A percentile compares a stretch with the other conserved stretches of the same genome.
These are phyloP conservation scores for Ceratocystis huliohia DNA, from an alignment of 2,329 filamentous ascomycete species.

Conservation along the genomic window DNA sequence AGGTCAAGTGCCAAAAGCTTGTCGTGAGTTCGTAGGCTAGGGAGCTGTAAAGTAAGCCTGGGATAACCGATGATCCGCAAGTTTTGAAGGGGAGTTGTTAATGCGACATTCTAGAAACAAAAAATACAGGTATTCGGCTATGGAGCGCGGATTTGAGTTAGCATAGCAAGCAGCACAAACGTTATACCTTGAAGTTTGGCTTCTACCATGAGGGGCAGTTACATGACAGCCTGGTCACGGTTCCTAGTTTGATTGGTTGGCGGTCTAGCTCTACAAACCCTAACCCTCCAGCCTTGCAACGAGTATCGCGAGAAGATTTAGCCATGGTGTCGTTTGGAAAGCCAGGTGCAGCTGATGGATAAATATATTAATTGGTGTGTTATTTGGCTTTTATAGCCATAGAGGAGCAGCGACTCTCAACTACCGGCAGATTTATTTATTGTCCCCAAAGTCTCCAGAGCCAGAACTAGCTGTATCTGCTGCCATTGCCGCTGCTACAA, in stretches of 20 bases:
- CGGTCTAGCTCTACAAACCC: not conserved
- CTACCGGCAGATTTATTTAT: not conserved
- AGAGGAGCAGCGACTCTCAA: no score
- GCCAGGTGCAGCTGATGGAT: not conserved
- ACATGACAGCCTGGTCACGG: slow-evolving; percentile 11
- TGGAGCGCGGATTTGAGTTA: not conserved
- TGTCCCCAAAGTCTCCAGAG: slow-evolving; percentile 20
- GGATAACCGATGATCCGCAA: not conserved
- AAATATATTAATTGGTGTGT: not conserved
- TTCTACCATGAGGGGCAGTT: slow-evolving; percentile 6
- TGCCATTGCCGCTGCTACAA: slow-evolving; percentile 26
- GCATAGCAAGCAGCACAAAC: not conserved
- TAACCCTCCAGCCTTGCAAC: slow-evolving; percentile 5
- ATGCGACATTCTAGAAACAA: not conserved
- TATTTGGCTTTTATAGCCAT: not conserved
- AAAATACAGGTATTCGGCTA: not conserved
- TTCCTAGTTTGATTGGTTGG: slow-evolving; percentile 3
- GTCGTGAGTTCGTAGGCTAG: not conserved
- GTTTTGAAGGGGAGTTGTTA: not conserved
- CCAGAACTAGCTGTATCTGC: slow-evolving; percentile 19
- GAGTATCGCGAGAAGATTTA: not conserved
- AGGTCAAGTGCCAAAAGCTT: not conserved
- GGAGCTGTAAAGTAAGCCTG: not conserved
- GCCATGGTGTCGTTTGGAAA: not conserved
- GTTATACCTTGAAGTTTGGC: not conserved